Base-by-base conservation (phyloP, 2,329 filamentous ascomycete species). In the Xylariales sp. region DNA sequence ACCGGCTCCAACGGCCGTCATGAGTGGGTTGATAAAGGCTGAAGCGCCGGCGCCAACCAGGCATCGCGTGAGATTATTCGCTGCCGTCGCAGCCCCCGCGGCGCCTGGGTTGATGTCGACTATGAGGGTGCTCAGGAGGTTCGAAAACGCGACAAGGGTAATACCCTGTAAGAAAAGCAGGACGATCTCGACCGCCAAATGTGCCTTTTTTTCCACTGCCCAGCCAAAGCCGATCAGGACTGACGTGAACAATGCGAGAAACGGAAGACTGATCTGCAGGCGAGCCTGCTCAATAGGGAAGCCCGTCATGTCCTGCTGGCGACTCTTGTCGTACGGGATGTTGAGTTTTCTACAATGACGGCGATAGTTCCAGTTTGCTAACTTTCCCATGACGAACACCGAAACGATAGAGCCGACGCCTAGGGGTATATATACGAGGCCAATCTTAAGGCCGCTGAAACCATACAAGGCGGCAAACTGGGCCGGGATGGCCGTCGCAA, bases 281-380 rank as follows among this genome's bases (percentile, higher is more conserved):
- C 80, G 72, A 1, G 77, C 81, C 23, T 71, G 69, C 57, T 79
- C 77, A 52, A 79, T 77, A 23, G 77, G 77, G 57, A 78, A 79
- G 5, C 64, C 75, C 0, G 70, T 58, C 41, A 82, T 74, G 61
- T 81, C 76, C 39, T 79, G 77, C 66, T 79, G 81, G 49, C 83
- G 82, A 58, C 80, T 84, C 64, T 80, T 81, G 43, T 81, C 81
- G 66, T 88, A 82, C 0, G 80, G 75, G n/a, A 90, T 78, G 10
- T 84, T 83, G 1, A 84, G 78, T 1, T 78, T 79, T 10, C 76
- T 76, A 18, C 87, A 87, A 60, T 87, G 81, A 3, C 87, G 83
- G 0, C 83, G 80, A 74, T 88, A 91, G 71, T 89, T 90, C 80
- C 84, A 85, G 74, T 91, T 89, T 4, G 90, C 80, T 3, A 89